Evolutionary conservation across 2,329 filamentous ascomycete species (phyloP), one percentile per base, ranked within the genome.

Genomic region (Aspergillus melleus): DNA sequence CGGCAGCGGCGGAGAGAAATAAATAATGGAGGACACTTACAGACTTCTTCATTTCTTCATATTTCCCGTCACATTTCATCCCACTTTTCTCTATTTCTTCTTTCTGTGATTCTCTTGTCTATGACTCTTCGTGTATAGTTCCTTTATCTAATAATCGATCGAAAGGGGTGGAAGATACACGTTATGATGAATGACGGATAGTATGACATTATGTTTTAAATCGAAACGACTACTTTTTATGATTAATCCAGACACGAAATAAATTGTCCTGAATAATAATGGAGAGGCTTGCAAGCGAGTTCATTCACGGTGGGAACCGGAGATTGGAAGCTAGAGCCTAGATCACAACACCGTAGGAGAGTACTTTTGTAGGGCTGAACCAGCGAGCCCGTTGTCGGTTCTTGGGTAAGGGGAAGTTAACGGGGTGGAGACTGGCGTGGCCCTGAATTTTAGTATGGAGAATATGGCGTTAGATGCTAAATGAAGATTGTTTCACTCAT

Each of bases 1-100:
- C 89, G 73, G 87, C 88, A 5, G 88, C 87, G 50, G 90, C 90
- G 6, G 86, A 79, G 77, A 86, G 81, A 54, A 94, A 93, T 73
- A 65, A 64, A 53, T 70, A 70, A 62, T 26, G 44, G 24, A 26
- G 44, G 36, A 52, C 39, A 22, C 26, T 47, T 22, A n/a, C n/a
- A 24, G 29, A 11, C 24, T 10, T 5, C 3, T 22, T n/a, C 24
- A 14, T 26, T 26, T 51, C 42, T 29, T 52, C 49, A 19, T 32
- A n/a, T 29, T 32, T 47, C 20, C 42, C 6, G 16, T 11, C 42
- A 10, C n/a, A 46, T 22, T 46, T 30, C 29, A 22, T 44, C 36
- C 51, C 20, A 19, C 6, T 30, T 42, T 42, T 29, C 12, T 42
- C 12, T 46, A 26, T 36, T 53, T 39, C 4, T 49, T 42, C 3